Conservation (phyloP, 805 yeast species). For the Spathaspora hagerdaliae region DNA sequence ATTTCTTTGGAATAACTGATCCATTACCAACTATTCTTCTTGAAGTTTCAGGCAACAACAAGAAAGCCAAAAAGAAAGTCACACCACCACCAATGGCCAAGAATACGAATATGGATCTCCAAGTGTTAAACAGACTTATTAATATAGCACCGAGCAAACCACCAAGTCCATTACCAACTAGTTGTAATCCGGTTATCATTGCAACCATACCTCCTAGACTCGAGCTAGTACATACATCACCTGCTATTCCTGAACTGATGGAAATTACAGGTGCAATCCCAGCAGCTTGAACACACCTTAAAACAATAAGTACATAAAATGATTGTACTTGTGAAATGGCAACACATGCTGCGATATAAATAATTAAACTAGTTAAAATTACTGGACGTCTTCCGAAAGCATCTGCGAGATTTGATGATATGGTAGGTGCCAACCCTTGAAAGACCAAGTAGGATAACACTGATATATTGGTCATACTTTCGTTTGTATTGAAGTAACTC, state of each 20-base stretch:
- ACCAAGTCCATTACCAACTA: constrained; percentile 75
- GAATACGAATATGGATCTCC: constrained; percentile 83
- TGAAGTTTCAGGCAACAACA: constrained; percentile 68
- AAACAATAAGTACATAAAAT: constrained; percentile 58
- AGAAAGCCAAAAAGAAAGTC: constrained; percentile 19
- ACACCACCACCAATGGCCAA: constrained; percentile 60
- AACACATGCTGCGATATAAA: constrained; percentile 58
- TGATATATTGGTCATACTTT: constrained; percentile 60
- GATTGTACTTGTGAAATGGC: constrained; percentile 59
- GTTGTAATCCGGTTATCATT: constrained; percentile 56
- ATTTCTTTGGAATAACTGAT: constrained; percentile 46
- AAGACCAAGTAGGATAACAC: constrained; percentile 72
- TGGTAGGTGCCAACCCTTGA: constrained; percentile 74
- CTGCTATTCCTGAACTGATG: constrained; percentile 64
- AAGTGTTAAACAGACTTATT: constrained; percentile 25
- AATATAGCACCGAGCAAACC: constrained; percentile 61
- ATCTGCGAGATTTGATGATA: constrained; percentile 69
- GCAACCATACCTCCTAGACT: constrained; percentile 75
- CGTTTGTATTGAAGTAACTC: constrained; percentile 48
- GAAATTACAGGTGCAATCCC: constrained; percentile 77
- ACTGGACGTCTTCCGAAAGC: constrained; percentile 69
- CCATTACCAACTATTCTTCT: constrained; percentile 75
- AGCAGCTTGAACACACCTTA: constrained; percentile 74
- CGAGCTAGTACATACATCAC: constrained; percentile 63
- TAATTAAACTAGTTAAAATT: constrained; percentile 47